Base-by-base conservation (phyloP, 305 asterid species). In the Euphrasia arctica region DNA sequence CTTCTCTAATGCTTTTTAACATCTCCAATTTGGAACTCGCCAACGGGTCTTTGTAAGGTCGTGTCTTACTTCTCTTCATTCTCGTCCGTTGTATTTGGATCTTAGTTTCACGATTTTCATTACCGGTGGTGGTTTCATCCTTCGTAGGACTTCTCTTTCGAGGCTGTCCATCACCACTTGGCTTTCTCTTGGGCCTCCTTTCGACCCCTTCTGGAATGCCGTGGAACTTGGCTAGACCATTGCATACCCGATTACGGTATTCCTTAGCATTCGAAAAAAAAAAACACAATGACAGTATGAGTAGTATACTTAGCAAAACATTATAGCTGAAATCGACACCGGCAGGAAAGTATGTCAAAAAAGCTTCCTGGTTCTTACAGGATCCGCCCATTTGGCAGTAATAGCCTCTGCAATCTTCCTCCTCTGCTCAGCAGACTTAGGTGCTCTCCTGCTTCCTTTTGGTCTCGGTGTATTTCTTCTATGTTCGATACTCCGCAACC, bases 381-480 rank as follows among this genome's bases (percentile, higher is more conserved):
- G 95, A 69, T 93, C 99, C n/a, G 95, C 86, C 99, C 99, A 90
- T 80, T 90, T 90, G 63, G 97, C 95, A 59, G 96, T 75, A 64
- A 93, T 88, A 70, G 99, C 86, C 71, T 83, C 95, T 47, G 97
- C 71, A 69, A 90, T 90, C 83, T 85, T 90, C 76, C 82, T 83
- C 84, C 85, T 88, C 76, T 93, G 99, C 74, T 90, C 96, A 11
- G 84, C 80, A 22, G 97, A 81, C 64, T 93, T 90, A 12, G 95
- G 96, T 32, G 96, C 97, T 76, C 92, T 84, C 82, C 71, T 88
- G 85, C 80, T 80, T 36, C 95, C 87, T 73, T 84, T 90, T 3
- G 69, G 74, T 69, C 80, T 76, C 8, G 72, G 72, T 52, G 32
- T 72, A 39, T 39, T 74, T 70, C 64, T 93, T 60, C 90, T 77